Evolutionary conservation across 2,329 filamentous ascomycete genomes (phyloP), one percentile per base, ranked within the genome.

Genomic region (Tolypocladium tundrense): DNA sequence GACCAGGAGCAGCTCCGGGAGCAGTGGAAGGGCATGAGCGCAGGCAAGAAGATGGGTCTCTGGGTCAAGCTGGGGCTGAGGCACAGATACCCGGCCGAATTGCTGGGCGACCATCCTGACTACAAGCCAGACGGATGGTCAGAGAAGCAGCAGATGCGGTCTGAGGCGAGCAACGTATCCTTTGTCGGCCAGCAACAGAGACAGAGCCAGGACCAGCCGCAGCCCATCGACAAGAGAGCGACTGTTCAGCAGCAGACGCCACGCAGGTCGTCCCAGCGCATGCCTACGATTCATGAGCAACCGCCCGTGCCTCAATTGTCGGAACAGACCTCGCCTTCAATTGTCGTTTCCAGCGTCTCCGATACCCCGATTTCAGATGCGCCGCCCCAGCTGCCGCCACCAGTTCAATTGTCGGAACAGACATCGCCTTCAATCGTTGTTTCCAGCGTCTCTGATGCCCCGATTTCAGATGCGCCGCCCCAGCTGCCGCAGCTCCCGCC

Each of bases 1-100:
- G 62, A 62, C 39, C 56, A 45, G 19, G 54, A 60, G 16, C 54
- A 35, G 33, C 59, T 65, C 21, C 42, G 61, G 27, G 53, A 58
- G 35, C 56, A 58, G 54, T 64, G 62, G 63, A 57, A 43, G 10
- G 53, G 31, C 31, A 54, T 62, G 10, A 53, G 35, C 1, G 50
- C 59, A 19, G 48, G 60, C n/a, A 59, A 33, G 1, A 54, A 56
- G 24, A 45, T 64, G 45, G 57, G 55, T 53, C 58, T 64, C 4
- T 64, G 63, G 62, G 24, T 62, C 35, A 61, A 55, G 21, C 61
- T 60, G 61, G 63, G 63, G 8, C 60, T 64, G 41, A 56, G 62
- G 21, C 57, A 60, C 16, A 42, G 58, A 31, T 63, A 62, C 8
- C 61, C 60, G 14, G 48, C 57, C 1, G 62, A 62, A 40, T 43